Conservation (phyloP, 1,139 yeast species). For the Suzukiozyma palmioleophila region DNA sequence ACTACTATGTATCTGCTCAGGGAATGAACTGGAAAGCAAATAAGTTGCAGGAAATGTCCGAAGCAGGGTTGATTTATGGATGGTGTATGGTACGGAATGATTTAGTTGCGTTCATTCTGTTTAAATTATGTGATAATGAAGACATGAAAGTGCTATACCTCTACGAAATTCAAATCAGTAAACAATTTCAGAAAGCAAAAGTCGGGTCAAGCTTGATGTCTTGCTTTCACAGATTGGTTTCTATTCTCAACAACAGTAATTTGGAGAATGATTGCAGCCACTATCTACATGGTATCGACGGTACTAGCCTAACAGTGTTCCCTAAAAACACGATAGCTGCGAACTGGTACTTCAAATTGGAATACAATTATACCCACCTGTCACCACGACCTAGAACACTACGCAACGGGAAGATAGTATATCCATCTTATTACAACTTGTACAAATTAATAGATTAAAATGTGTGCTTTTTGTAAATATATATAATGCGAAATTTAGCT, state of each 20-base stretch:
- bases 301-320: conserved; percentile 49
- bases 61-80: conserved; percentile 40
- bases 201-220: conserved; percentile 33
- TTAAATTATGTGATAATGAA: conserved; percentile 33
- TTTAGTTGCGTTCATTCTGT: conserved; percentile 41
- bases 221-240: conserved; percentile 23
- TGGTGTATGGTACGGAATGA: conserved; percentile 16
- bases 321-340: conserved; percentile 39
- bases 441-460: neutral
- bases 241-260: conserved; percentile 4
- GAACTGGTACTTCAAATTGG: conserved; percentile 38
- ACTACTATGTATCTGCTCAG: conserved; percentile 20
- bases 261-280: neutral
- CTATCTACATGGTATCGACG: conserved; percentile 15
- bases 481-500: neutral
- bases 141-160: conserved; percentile 38
- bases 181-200: conserved; percentile 22
- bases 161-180: conserved; percentile 49
- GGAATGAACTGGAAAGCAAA: conserved; percentile 43
- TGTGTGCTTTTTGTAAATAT: neutral
- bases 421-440: conserved; percentile 33
- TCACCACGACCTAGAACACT: conserved; percentile 42
- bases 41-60: conserved; percentile 44
- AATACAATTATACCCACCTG: conserved; percentile 32
- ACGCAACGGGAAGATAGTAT: conserved; percentile 33